Percentiles rank a stretch among this genome's conserved stretches.
Conservation (phyloP, 1,284 basidiomycete species). For the Coniferiporia weirii region DNA sequence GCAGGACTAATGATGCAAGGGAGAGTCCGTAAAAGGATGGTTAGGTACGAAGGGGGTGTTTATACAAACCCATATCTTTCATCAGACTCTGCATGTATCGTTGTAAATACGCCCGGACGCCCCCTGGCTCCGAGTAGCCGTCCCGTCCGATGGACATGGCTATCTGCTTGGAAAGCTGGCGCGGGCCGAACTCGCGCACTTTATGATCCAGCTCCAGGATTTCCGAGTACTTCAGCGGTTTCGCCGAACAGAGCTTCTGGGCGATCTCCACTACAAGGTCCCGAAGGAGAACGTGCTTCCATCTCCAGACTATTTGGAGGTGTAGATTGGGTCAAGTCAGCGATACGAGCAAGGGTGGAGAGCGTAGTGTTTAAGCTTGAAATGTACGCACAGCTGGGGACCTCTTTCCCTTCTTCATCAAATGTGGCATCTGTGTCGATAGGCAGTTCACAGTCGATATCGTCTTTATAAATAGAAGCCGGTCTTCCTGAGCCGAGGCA, state of each 20-base stretch:
- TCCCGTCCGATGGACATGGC: neutral
- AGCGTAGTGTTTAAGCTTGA: neutral
- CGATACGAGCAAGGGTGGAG: too few species aligned
- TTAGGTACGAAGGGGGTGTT: neutral
- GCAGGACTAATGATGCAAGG: neutral
- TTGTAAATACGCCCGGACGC: neutral
- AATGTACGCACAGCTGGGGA: neutral
- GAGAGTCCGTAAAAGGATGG: neutral
- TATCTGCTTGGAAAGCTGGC: neutral
- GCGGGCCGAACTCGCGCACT: slow-evolving; percentile 6
- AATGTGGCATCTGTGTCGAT: neutral
- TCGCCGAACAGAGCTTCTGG: slow-evolving; percentile 5
- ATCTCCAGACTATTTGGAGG: slow-evolving; percentile 9
- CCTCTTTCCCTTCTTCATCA: neutral
- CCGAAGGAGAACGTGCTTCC: slow-evolving; percentile 13
- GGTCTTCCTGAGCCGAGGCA: slow-evolving; percentile 6
- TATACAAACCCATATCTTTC: neutral
- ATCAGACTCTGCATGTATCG: neutral
- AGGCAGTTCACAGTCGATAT: slow-evolving; percentile 9
- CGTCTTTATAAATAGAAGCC: neutral
- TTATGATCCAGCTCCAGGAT: slow-evolving; percentile 10
- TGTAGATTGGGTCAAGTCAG: too few species aligned
- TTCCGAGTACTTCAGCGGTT: slow-evolving; percentile 10
- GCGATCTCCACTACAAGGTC: slow-evolving; percentile 12
- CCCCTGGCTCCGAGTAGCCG: neutral